Base-by-base conservation (phyloP, 2,329 filamentous ascomycete genomes). In the Fusarium pininemorale region DNA sequence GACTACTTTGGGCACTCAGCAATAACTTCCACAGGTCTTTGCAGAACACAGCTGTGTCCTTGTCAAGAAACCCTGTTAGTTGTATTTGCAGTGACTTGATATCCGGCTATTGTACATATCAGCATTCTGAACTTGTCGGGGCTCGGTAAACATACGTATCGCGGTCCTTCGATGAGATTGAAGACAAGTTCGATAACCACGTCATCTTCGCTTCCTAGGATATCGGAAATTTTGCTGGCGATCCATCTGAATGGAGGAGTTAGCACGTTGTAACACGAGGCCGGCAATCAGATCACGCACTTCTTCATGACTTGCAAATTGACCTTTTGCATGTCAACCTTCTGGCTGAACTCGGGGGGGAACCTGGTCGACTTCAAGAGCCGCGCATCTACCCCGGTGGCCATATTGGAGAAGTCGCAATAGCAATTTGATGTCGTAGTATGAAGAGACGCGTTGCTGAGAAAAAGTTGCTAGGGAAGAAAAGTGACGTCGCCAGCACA, bases 251-350 rank as follows among this genome's bases (percentile, higher is more conserved):
- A n/a, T 68, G 59, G 38, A 51, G 50, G 63, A 57, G 70, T 76
- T 55, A 79, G 74, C 66, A 62, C 47, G 44, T 15, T 45, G 42
- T 35, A 41, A 44, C 42, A 47, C 32, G 28, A 42, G 44, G 63
- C 50, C 37, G 24, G 47, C 41, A 20, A 51, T 54, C 26, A 44
- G 66, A 39, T 42, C 69, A 84, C 91, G 80, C 81, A 97, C 94
- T 96, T 97, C 88, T 98, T 98, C 91, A 99, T 97, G 63, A 99
- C 94, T 83, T 97, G 94, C 57, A 98, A 87, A 81, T 99, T 98
- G 83, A 99, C 95, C 86, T 98, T 98, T 77, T 92, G 90, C 90
- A 97, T 98, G 86, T 99, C 95, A 74, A 99, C 96, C 86, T 98
- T 98, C 81, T 94, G 91, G 81, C 90, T 96, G 85, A 98, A 99